A percentile compares a stretch with the other conserved stretches of the same genome.
Conservation (phyloP, 495 filamentous ascomycete species). For the Staphylotrichum longicolle region DNA sequence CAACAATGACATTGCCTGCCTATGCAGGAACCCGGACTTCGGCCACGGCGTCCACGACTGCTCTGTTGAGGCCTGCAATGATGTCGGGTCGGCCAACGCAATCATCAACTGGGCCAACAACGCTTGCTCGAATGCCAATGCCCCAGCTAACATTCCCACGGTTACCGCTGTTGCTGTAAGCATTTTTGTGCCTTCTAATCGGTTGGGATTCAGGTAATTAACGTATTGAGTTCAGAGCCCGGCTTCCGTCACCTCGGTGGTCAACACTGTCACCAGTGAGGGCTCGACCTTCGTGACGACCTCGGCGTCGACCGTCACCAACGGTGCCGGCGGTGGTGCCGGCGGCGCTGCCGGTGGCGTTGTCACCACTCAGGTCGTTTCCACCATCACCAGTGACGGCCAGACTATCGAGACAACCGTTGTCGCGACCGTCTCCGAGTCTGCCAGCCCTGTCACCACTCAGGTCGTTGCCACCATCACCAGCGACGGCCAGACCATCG, state of each 20-base stretch:
- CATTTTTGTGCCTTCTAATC: background rate
- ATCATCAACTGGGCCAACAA: slow-evolving; percentile 38
- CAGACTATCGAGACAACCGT: too few species aligned
- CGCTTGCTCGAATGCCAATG: slow-evolving; percentile 32
- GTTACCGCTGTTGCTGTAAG: slow-evolving; percentile 23
- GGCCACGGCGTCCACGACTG: slow-evolving; percentile 77
- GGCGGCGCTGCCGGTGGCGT: slow-evolving; percentile 12
- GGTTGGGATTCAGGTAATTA: background rate
- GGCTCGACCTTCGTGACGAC: slow-evolving; percentile 29
- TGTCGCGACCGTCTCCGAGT: too few species aligned
- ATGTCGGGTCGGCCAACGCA: slow-evolving; percentile 28
- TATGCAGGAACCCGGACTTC: slow-evolving; percentile 69
- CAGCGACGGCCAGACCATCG: too few species aligned
- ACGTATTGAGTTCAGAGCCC: background rate
- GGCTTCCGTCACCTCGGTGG: slow-evolving; percentile 16
- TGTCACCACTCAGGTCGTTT: too few species aligned
- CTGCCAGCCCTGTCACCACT: too few species aligned
- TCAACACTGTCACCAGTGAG: slow-evolving; percentile 35
- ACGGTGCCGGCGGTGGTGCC: background rate
- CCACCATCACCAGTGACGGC: too few species aligned
- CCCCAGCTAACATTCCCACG: slow-evolving; percentile 29
- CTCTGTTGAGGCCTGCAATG: slow-evolving; percentile 61
- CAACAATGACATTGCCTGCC: slow-evolving; percentile 56
- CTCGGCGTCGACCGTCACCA: slow-evolving; percentile 28
- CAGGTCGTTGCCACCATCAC: too few species aligned